Evolutionary conservation across 352 stramenopile species (phyloP), one percentile per base, ranked within the genome.

Genomic region (Phytophthora tentaculata): DNA sequence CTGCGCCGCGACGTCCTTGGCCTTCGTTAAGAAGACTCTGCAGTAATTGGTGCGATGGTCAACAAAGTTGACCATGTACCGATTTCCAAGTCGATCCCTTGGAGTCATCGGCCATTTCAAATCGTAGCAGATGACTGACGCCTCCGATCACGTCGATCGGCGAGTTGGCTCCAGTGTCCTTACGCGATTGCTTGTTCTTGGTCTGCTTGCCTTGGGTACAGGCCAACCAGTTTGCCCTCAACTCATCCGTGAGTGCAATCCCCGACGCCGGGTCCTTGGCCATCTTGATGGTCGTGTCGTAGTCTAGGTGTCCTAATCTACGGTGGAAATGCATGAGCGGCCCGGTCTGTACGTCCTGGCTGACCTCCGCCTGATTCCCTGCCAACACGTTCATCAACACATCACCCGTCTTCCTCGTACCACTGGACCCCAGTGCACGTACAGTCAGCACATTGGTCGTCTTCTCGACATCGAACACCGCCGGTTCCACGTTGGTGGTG

Each of bases 271-370:
- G 45, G 3, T 65, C 55, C 26, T 45, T 61, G 0, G 54, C 19
- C 5, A 71, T 48, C 39, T 9, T 5, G 10, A 49, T 49, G 12
- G 66, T 57, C 0, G 64, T 66, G 39, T 71, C 64, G 14, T 58
- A 71, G 28, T 54, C 57, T 0, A 66, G 35, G 24, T 71, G 56
- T 0, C 64, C 56, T 2, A 71, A 24, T 8, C 64, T 50, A 7
- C 39, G 51, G 50, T 66, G 64, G 20, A 66, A 71, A 0, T 66
- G 56, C 64, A 71, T 58, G 0, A 66, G 56, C 7, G 55, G 5
- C 5, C 24, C 61, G 0, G 6, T 7, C 17, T 62, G 61, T 20
- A 62, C 61, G 52, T 57, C 10, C 26, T 53, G 0, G 2, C 23
- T 8, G 53, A 53, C 24, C 37, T 56, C 0, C 5, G 63, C 14